These are phyloP conservation scores for Coccomyxa subellipsoidea DNA, from an alignment of 163 green algal genomes.

Conservation along the genomic window DNA sequence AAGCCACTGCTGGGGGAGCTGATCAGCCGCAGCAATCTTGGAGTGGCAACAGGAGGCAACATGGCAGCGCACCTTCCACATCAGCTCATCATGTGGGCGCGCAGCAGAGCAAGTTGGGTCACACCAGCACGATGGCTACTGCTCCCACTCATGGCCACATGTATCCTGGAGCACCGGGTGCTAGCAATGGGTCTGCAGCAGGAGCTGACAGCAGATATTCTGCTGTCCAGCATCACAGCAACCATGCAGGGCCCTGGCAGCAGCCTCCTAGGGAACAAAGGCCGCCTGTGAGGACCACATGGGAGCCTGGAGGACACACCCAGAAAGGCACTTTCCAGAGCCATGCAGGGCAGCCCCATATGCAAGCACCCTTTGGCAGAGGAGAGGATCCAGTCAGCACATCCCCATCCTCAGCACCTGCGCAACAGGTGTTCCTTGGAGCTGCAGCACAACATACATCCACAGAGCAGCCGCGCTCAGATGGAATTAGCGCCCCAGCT, in stretches of 20 bases:
- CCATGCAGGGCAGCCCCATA: too few species aligned
- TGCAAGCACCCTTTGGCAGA: too few species aligned
- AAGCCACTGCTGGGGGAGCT: too few species aligned
- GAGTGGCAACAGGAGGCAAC: too few species aligned
- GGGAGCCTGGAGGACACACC: background rate
- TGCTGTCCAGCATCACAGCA: background rate
- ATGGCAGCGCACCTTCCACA: too few species aligned
- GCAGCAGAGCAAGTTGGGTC: too few species aligned
- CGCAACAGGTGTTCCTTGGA: background rate
- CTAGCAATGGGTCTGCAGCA: background rate
- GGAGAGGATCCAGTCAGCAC: background rate
- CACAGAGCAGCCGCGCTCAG: background rate
- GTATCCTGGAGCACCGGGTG: background rate
- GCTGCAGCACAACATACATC: background rate
- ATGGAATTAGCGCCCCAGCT: background rate
- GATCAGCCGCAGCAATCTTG: too few species aligned
- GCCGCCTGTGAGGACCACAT: background rate
- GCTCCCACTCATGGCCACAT: background rate
- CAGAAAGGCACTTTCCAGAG: too few species aligned
- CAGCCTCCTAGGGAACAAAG: conserved; percentile 3
- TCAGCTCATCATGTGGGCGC: too few species aligned
- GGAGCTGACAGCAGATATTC: too few species aligned
- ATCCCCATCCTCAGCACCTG: background rate
- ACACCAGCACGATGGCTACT: too few species aligned
- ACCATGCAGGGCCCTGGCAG: background rate